Percentiles rank a stretch among this genome's conserved stretches.
These are phyloP conservation scores for Leucaena leucocephala DNA, from an alignment of 306 rosid genomes.

Conservation along the genomic window DNA sequence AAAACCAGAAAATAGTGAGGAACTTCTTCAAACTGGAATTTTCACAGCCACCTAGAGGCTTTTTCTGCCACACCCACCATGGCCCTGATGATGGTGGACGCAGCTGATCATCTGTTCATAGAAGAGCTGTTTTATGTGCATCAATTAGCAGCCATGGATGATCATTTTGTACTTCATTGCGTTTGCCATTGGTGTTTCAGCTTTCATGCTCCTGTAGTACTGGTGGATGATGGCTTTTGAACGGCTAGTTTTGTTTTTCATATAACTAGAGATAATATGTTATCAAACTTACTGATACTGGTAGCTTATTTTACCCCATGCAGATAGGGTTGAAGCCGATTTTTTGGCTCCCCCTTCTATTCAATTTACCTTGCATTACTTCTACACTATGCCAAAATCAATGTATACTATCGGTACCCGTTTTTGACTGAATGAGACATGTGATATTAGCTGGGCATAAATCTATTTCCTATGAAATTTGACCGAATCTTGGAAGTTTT, in stretches of 20 bases:
- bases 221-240: conserved; percentile 47
- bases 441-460: conserved; percentile 24
- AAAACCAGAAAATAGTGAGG: conserved; percentile 44
- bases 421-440: conserved; percentile 45
- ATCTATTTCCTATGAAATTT: background rate
- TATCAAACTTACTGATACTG: conserved; percentile 46
- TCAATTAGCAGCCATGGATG: conserved; percentile 91
- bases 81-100: conserved; percentile 42
- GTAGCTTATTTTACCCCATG: conserved; percentile 38
- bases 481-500: background rate
- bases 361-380: conserved; percentile 35
- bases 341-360: conserved; percentile 66
- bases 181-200: conserved; percentile 51
- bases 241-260: conserved; percentile 49
- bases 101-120: conserved; percentile 71
- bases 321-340: conserved; percentile 56
- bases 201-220: conserved; percentile 41
- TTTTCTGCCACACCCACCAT: conserved; percentile 28
- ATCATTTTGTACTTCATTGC: conserved; percentile 86
- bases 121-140: conserved; percentile 80
- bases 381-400: conserved; percentile 41
- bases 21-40: conserved; percentile 53
- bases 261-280: conserved; percentile 43
- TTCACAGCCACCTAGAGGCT: conserved; percentile 47
- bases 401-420: conserved; percentile 42